Conservation (phyloP, 2,329 filamentous ascomycete genomes). For the Cladosporium sp. region DNA sequence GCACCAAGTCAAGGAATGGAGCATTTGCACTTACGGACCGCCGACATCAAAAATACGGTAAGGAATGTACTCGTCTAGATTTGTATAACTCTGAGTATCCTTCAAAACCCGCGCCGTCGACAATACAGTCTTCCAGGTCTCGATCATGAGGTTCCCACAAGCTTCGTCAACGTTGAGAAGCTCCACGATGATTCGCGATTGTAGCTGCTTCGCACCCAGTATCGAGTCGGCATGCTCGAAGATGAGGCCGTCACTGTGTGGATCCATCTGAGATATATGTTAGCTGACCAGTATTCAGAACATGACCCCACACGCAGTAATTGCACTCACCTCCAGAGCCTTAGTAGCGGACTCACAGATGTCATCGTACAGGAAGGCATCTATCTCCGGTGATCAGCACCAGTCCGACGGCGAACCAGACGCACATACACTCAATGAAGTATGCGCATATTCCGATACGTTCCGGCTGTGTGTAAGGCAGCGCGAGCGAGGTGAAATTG, state of each 20-base stretch:
- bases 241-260: neutral
- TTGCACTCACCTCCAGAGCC: neutral
- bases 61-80: neutral
- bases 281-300: neutral
- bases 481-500: neutral
- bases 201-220: neutral
- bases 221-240: constrained; percentile 7
- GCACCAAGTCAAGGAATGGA: too few relatives aligned
- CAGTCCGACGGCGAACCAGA: neutral
- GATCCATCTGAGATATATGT: neutral
- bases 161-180: neutral
- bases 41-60: neutral
- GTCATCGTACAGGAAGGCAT: neutral
- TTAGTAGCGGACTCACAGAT: constrained; percentile 1
- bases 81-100: neutral
- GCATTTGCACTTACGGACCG: neutral
- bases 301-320: too few relatives aligned
- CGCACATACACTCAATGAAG: constrained; percentile 6
- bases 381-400: constrained; percentile 3
- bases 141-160: neutral
- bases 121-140: neutral
- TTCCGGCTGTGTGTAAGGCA: neutral
- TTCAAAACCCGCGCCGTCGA: neutral
- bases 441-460: constrained; percentile 4
- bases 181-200: neutral